These are phyloP conservation scores for Penicillium turbatum DNA, from an alignment of 495 filamentous ascomycete genomes.

Conservation along the genomic window DNA sequence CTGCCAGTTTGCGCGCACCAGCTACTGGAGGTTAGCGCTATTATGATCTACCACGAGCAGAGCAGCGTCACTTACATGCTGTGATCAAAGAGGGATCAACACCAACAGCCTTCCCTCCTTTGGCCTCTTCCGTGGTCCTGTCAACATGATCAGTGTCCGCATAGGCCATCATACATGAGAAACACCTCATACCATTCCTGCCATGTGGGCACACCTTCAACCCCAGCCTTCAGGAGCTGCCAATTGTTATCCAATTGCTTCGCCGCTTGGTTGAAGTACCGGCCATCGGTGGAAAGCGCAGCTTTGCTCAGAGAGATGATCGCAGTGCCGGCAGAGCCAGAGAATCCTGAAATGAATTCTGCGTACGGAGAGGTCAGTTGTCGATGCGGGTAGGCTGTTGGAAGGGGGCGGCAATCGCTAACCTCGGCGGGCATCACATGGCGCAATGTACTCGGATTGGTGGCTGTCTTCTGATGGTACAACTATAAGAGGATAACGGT, in stretches of 20 bases:
- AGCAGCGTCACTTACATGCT: slow-evolving; percentile 47
- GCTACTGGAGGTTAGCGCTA: slow-evolving; percentile 36
- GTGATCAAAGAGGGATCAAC: slow-evolving; percentile 90
- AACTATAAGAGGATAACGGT: slow-evolving; percentile 56
- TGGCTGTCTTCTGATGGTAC: slow-evolving; percentile 97
- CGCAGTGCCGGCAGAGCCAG: slow-evolving; percentile 90
- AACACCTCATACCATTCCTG: slow-evolving; percentile 73
- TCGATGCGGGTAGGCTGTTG: neutral
- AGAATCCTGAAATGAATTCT: slow-evolving; percentile 91
- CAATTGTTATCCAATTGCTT: slow-evolving; percentile 93
- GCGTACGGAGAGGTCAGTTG: slow-evolving; percentile 12
- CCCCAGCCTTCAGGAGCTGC: slow-evolving; percentile 84
- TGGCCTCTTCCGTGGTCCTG: slow-evolving; percentile 74
- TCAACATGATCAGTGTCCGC: slow-evolving; percentile 19
- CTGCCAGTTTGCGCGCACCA: slow-evolving; percentile 78
- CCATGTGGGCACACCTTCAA: slow-evolving; percentile 93
- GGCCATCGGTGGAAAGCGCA: slow-evolving; percentile 88
- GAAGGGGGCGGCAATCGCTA: slow-evolving; percentile 19
- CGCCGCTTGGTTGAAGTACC: slow-evolving; percentile 96
- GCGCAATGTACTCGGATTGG: slow-evolving; percentile 95
- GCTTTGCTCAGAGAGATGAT: slow-evolving; percentile 84
- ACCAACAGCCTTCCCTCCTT: slow-evolving; percentile 79
- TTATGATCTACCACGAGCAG: neutral
- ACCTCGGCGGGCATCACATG: slow-evolving; percentile 87
- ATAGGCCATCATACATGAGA: slow-evolving; percentile 1